Evolutionary conservation across 148 eudicot species (phyloP).

Genomic region (Cornus controversa): DNA sequence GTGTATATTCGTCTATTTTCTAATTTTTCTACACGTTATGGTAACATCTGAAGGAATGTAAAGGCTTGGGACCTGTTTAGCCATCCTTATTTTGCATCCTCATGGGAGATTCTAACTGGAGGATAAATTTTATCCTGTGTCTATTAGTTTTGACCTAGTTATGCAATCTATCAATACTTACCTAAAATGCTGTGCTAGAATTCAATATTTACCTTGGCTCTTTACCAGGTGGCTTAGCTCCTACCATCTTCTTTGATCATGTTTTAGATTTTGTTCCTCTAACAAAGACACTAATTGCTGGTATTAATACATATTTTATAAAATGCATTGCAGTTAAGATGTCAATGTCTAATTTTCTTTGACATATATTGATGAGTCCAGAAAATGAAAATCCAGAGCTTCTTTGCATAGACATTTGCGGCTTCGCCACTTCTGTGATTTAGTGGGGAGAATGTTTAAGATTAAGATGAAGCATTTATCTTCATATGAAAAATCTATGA

Average conservation of each 20-base stretch:
- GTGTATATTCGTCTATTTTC: too few species aligned
- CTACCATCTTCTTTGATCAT: not conserved
- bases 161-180: not conserved
- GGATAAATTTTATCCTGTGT: not conserved
- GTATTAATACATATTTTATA: not conserved
- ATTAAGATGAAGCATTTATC: not conserved
- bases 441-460: not conserved
- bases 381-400: not conserved
- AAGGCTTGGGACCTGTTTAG: not conserved
- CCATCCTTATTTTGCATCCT: not conserved
- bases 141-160: not conserved
- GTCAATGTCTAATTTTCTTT: not conserved
- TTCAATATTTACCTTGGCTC: not conserved
- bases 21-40: too few species aligned
- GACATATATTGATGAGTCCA: not conserved
- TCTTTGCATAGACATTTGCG: not conserved
- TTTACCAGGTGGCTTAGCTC: not conserved
- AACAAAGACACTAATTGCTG: not conserved
- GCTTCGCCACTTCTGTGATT: not conserved
- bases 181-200: not conserved
- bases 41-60: too few species aligned
- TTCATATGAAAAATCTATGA: not conserved
- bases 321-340: not conserved
- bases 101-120: not conserved
- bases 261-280: not conserved